These are phyloP conservation scores for Salvia rosmarinus DNA, from an alignment of 257 asterid genomes.

Conservation along the genomic window DNA sequence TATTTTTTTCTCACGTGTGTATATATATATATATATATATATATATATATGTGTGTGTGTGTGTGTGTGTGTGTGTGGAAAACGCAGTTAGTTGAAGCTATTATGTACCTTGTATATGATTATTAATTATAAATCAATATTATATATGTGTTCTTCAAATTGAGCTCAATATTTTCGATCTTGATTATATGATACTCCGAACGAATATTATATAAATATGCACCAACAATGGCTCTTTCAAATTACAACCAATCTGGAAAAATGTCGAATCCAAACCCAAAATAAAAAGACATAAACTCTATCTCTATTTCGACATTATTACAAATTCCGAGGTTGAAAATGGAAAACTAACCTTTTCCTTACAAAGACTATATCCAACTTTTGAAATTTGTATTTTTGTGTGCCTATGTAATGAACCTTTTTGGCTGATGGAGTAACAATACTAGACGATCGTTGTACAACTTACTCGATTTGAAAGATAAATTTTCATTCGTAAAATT, in stretches of 20 bases:
- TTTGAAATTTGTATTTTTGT: not conserved
- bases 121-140: too few relatives aligned
- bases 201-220: not conserved
- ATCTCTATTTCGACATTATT: not conserved
- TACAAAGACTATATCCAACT: constrained; percentile 3
- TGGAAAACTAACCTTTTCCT: not conserved
- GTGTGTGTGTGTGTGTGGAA: too few relatives aligned
- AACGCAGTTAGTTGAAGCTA: too few relatives aligned
- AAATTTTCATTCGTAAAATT: too few relatives aligned
- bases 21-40: too few relatives aligned
- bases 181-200: not conserved
- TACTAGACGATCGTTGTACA: not conserved
- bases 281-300: not conserved
- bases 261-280: constrained; percentile 6
- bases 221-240: not conserved
- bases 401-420: not conserved
- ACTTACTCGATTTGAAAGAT: too few relatives aligned
- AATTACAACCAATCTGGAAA: not conserved
- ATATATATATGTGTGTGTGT: too few relatives aligned
- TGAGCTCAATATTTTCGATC: not conserved
- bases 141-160: not conserved
- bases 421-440: constrained; percentile 6
- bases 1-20: too few relatives aligned
- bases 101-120: too few relatives aligned
- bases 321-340: not conserved